phyloP scores from a whole-genome alignment of 306 rosid species.

The Gleditsia sinensis region DNA sequence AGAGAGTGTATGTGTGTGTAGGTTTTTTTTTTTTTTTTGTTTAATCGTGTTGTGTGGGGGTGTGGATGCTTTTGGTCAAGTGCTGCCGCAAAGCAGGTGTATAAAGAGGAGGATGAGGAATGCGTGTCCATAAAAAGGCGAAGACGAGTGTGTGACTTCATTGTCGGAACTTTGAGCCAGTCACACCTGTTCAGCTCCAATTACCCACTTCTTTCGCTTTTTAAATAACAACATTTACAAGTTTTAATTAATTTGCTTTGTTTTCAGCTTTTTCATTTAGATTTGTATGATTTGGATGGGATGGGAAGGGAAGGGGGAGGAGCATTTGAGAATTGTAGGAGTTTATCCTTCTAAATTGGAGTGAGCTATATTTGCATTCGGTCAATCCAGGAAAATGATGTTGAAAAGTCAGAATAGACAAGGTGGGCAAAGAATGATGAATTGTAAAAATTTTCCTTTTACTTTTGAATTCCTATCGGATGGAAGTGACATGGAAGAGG shows the following conservation, averaged over 20 bases:
- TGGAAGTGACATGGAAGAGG: slow-evolving; percentile 23
- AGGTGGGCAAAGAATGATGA: slow-evolving; percentile 7
- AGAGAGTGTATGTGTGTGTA: no score
- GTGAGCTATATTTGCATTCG: no score
- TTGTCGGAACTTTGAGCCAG: not conserved
- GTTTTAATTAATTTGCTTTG: no score
- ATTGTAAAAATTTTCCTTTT: not conserved
- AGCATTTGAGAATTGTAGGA: no score
- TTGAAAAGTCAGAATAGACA: slow-evolving; percentile 18
- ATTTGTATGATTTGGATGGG: not conserved
- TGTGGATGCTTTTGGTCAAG: not conserved
- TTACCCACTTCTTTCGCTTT: no score
- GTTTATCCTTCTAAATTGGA: no score
- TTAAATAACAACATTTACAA: no score
- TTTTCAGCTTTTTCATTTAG: no score
- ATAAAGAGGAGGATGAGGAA: not conserved
- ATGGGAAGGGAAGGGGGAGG: not conserved
- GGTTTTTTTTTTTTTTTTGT: no score
- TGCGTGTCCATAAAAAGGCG: not conserved
- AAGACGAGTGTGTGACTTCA: not conserved
- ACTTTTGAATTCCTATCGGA: not conserved
- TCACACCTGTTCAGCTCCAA: no score
- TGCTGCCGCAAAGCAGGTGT: not conserved
- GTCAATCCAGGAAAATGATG: slow-evolving; percentile 8
- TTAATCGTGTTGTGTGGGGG: no score